Percentiles rank a stretch among this genome's conserved stretches.
Evolutionary conservation across 78 protist species (phyloP).

Genomic region (Pigoraptor vietnamica): DNA sequence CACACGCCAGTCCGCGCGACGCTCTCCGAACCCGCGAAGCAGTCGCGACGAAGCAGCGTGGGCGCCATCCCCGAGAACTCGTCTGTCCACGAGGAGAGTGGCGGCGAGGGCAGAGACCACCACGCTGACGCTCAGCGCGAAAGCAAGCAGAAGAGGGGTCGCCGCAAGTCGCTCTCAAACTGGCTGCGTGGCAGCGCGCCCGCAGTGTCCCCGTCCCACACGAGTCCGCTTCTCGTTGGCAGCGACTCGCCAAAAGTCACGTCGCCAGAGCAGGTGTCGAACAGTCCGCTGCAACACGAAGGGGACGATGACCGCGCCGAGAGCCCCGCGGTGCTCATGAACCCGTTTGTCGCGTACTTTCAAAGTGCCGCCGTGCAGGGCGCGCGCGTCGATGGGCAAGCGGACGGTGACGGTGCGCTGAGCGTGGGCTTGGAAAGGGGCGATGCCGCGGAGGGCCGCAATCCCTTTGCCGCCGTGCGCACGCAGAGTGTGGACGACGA

Average conservation of each 20-base stretch:
- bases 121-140: too few relatives aligned
- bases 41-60: background rate
- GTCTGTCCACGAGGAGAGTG: background rate
- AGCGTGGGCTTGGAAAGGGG: too few relatives aligned
- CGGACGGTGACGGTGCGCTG: background rate
- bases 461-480: background rate
- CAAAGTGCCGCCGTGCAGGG: background rate
- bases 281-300: background rate
- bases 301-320: background rate
- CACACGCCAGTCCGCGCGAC: background rate
- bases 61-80: background rate
- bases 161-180: background rate
- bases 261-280: background rate
- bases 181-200: background rate
- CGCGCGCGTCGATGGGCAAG: too few relatives aligned
- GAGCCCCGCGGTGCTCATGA: background rate
- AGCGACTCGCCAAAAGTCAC: too few relatives aligned
- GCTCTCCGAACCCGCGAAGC: background rate
- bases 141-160: background rate
- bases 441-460: background rate
- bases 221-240: too few relatives aligned
- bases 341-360: background rate
- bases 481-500: background rate
- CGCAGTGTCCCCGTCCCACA: background rate
- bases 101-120: background rate